Conservation (phyloP, 306 rosid species). For the Medicago ruthenica region DNA sequence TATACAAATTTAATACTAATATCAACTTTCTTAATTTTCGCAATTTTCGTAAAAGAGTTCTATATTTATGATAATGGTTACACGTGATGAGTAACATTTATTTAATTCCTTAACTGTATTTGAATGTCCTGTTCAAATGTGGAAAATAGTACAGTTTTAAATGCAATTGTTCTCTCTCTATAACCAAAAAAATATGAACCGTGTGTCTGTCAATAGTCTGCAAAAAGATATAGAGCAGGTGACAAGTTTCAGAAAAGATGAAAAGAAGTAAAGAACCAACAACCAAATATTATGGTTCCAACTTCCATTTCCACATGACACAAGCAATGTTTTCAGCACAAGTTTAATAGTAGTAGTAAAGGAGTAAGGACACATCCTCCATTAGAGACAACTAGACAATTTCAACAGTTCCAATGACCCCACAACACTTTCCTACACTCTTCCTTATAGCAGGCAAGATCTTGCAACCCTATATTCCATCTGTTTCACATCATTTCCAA, state of each 20-base stretch:
- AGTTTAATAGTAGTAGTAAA: slow-evolving; percentile 9
- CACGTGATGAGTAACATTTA: too few species aligned
- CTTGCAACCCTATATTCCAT: slow-evolving; percentile 68
- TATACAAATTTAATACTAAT: too few species aligned
- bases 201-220: neutral
- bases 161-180: neutral
- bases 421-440: slow-evolving; percentile 45
- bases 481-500: slow-evolving; percentile 47
- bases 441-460: slow-evolving; percentile 65
- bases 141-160: neutral
- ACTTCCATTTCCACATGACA: slow-evolving; percentile 47
- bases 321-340: slow-evolving; percentile 35
- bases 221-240: neutral
- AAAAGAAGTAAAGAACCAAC: slow-evolving; percentile 37
- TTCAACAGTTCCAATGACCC: slow-evolving; percentile 45
- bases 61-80: too few species aligned
- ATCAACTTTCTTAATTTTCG: too few species aligned
- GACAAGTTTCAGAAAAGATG: slow-evolving; percentile 19
- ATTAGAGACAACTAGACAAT: slow-evolving; percentile 53
- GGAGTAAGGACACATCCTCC: slow-evolving; percentile 2
- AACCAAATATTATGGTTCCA: slow-evolving; percentile 52
- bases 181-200: neutral
- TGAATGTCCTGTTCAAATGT: neutral
- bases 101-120: neutral
- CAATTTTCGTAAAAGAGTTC: too few species aligned